Percentiles rank a stretch among this genome's conserved stretches.
Evolutionary conservation across 768 basidiomycete genomes (phyloP).

Genomic region (Strobilomyces dryophilus): DNA sequence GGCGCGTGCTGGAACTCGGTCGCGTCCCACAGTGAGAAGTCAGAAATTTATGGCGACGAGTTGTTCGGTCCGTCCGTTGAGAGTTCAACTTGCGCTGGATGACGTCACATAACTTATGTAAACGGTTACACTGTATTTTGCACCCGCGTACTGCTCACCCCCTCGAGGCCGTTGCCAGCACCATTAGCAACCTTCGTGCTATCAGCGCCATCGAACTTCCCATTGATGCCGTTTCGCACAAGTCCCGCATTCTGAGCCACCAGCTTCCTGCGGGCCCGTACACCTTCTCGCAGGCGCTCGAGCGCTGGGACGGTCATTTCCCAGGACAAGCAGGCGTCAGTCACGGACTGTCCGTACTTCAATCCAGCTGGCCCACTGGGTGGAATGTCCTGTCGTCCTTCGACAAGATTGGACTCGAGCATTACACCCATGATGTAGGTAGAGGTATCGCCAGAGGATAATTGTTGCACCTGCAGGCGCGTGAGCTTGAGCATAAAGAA

Average conservation of each 20-base stretch:
- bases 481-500: constrained; percentile 12
- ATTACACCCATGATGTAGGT: constrained; percentile 85
- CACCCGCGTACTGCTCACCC: constrained; percentile 15
- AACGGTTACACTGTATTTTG: too few relatives aligned
- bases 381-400: constrained; percentile 85
- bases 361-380: constrained; percentile 64
- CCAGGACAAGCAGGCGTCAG: constrained; percentile 91
- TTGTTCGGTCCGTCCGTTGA: neutral
- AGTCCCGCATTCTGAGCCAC: constrained; percentile 32
- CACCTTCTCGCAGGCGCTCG: constrained; percentile 83
- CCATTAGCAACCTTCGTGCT: constrained; percentile 14
- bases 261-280: constrained; percentile 65
- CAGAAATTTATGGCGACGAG: neutral
- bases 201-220: too few relatives aligned
- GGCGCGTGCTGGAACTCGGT: neutral
- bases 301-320: constrained; percentile 77
- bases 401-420: constrained; percentile 89
- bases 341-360: constrained; percentile 82
- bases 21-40: neutral
- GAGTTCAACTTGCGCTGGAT: too few relatives aligned
- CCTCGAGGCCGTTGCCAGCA: constrained; percentile 16
- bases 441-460: constrained; percentile 68
- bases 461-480: constrained; percentile 57
- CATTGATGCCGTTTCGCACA: constrained; percentile 2
- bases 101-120: constrained; percentile 16